A percentile compares a stretch with the other conserved stretches of the same genome.
These are phyloP conservation scores for Xylaria sp. DNA, from an alignment of 2,329 filamentous ascomycete genomes.

Conservation along the genomic window DNA sequence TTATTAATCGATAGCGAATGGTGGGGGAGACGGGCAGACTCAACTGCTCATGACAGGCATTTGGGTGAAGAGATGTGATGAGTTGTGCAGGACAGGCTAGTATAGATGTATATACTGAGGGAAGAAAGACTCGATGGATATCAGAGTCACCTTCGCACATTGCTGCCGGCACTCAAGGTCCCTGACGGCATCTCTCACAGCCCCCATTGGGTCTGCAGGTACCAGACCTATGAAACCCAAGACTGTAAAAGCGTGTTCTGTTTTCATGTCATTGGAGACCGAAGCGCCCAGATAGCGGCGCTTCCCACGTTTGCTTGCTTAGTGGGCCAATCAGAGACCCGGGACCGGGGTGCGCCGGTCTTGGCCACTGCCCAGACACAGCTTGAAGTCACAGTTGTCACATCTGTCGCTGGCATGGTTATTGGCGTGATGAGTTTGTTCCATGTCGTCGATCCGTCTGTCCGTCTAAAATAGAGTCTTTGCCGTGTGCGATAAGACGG, in stretches of 20 bases:
- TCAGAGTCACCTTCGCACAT: slow-evolving; percentile 37
- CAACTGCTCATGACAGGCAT: slow-evolving; percentile 29
- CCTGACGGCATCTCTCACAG: slow-evolving; percentile 9
- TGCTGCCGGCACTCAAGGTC: slow-evolving; percentile 33
- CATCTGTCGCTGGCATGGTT: slow-evolving; percentile 40
- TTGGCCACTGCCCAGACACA: slow-evolving; percentile 36
- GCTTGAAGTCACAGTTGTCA: slow-evolving; percentile 33
- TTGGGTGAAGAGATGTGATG: slow-evolving; percentile 40
- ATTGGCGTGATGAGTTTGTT: slow-evolving; percentile 32
- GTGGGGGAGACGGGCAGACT: slow-evolving; percentile 17
- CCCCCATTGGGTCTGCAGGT: slow-evolving; percentile 39
- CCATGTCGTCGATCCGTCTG: slow-evolving; percentile 15
- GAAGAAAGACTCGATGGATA: slow-evolving; percentile 30
- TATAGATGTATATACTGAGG: slow-evolving; percentile 29
- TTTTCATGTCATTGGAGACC: slow-evolving; percentile 43
- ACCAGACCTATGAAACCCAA: slow-evolving; percentile 35
- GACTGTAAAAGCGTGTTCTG: slow-evolving; percentile 40
- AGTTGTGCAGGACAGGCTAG: slow-evolving; percentile 38
- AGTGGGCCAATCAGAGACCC: slow-evolving; percentile 32
- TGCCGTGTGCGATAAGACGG: background rate
- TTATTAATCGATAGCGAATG: slow-evolving; percentile 20
- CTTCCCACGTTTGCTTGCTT: slow-evolving; percentile 31
- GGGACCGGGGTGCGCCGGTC: slow-evolving; percentile 36
- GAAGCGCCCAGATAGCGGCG: slow-evolving; percentile 42
- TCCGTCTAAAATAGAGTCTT: background rate